A percentile compares a stretch with the other conserved stretches of the same genome.
These are phyloP conservation scores for Paramyrothecium roridum DNA, from an alignment of 2,329 filamentous ascomycete species.

Conservation along the genomic window DNA sequence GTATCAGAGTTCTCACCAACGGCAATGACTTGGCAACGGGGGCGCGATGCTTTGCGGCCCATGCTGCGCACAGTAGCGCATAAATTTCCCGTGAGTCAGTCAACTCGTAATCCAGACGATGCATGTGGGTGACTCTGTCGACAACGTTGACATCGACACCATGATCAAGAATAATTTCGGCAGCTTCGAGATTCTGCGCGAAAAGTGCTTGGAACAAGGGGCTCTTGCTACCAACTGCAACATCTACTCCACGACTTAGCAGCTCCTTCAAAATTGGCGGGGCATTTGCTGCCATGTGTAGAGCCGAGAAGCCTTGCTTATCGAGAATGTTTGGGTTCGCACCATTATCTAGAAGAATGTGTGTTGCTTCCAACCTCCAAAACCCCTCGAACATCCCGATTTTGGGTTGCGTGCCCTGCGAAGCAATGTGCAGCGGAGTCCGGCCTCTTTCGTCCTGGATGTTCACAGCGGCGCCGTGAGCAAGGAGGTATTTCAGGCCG, in stretches of 20 bases:
- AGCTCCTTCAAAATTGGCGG: constrained; percentile 6
- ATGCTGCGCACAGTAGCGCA: constrained; percentile 7
- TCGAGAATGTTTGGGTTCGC: constrained; percentile 12
- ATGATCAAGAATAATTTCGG: constrained; percentile 10
- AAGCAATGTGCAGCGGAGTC: constrained; percentile 11
- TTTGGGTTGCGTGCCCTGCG: no score
- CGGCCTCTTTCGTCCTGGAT: constrained; percentile 8
- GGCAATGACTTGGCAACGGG: constrained; percentile 1
- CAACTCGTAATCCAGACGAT: background rate
- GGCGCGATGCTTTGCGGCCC: no score
- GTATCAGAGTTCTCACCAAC: constrained; percentile 5
- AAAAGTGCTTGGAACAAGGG: constrained; percentile 12
- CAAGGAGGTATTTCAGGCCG: constrained; percentile 9
- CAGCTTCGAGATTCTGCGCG: constrained; percentile 2
- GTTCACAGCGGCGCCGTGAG: constrained; percentile 11
- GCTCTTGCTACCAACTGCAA: background rate
- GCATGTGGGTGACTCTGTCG: background rate
- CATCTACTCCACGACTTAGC: constrained; percentile 8
- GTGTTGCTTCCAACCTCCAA: constrained; percentile 7
- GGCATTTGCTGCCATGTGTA: constrained; percentile 8
- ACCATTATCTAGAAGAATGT: constrained; percentile 11
- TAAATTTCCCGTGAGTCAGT: constrained; percentile 1
- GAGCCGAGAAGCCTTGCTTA: background rate
- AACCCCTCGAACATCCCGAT: background rate
- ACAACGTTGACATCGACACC: constrained; percentile 7